These are phyloP conservation scores for Verbascum thapsus DNA, from an alignment of 257 asterid species.

Conservation along the genomic window DNA sequence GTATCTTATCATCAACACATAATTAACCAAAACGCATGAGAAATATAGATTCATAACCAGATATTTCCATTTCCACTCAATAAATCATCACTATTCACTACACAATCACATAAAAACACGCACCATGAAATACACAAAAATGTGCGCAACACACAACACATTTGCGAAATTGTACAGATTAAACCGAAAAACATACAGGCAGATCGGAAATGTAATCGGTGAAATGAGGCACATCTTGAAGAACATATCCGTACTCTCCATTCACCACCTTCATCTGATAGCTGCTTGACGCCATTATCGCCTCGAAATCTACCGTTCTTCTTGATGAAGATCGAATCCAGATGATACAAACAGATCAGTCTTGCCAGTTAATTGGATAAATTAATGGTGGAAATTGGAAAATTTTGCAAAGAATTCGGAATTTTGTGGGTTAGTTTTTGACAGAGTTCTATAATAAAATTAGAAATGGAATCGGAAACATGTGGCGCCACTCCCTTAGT, in stretches of 20 bases:
- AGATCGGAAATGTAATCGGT: conserved; percentile 80
- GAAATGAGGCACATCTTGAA: conserved; percentile 91
- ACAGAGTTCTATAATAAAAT: background rate
- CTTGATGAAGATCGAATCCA: conserved; percentile 15
- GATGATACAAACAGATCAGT: background rate
- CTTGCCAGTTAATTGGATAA: background rate
- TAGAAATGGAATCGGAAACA: conserved; percentile 18
- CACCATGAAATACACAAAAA: background rate
- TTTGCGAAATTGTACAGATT: background rate
- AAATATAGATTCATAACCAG: too few species aligned
- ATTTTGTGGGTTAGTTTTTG: conserved; percentile 20
- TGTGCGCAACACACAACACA: conserved; percentile 10
- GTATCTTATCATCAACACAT: too few species aligned
- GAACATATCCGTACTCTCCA: conserved; percentile 78
- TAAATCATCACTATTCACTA: too few species aligned
- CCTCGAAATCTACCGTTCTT: conserved; percentile 24
- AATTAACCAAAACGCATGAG: too few species aligned
- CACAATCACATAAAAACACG: background rate
- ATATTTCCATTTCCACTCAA: too few species aligned
- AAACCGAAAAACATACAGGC: conserved; percentile 40
- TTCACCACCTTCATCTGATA: conserved; percentile 60
- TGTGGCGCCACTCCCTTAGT: conserved; percentile 33
- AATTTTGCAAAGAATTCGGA: conserved; percentile 12
- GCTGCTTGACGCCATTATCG: conserved; percentile 39
- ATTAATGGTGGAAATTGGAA: background rate